Evolutionary conservation across 192 early-diverging fungal species (phyloP), one percentile per base, ranked within the genome.

Genomic region (Piromyces finnis): DNA sequence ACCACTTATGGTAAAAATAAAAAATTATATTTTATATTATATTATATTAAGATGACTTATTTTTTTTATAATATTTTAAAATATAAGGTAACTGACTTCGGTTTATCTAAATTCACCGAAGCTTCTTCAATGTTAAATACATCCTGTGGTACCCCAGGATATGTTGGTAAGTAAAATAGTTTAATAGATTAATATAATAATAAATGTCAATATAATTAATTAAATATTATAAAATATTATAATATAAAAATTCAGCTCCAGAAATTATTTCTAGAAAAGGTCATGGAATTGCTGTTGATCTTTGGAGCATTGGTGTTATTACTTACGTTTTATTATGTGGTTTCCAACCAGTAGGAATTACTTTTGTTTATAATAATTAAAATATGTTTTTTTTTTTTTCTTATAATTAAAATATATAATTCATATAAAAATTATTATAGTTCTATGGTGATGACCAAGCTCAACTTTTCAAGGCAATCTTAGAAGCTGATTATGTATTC

Each of bases 251-350:
- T 78, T 29, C n/a, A 68, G 92, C 92, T 1, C 92, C 92, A 41
- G 92, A 94, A 83, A 92, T 94, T 27, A 81, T 92, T 78, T 81
- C 82, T 80, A 86, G 88, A 78, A 85, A 84, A 79, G 92, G 89
- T 26, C 87, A 92, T 83, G 88, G 88, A 77, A 91, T 88, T 78
- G 88, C 88, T 3, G 91, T 91, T 28, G 93, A 91, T 82, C 86
- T 93, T 84, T 94, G 93, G 93, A 87, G 89, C 59, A 82, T 93
- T 78, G 93, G 93, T 28, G 92, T 94, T 26, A 83, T 90, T 51
- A 85, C 84, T 11, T 87, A 85, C 82, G 88, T 87, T 77, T 84
- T 89, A 77, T 79, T 90, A 26, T 86, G 84, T 80, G 89, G 89
- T 41, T 89, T 89, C 81, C 87, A 87, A 28, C 88, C 88, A 22